Conservation (phyloP, 1,284 basidiomycete genomes). For the Gomphus bonarii region DNA sequence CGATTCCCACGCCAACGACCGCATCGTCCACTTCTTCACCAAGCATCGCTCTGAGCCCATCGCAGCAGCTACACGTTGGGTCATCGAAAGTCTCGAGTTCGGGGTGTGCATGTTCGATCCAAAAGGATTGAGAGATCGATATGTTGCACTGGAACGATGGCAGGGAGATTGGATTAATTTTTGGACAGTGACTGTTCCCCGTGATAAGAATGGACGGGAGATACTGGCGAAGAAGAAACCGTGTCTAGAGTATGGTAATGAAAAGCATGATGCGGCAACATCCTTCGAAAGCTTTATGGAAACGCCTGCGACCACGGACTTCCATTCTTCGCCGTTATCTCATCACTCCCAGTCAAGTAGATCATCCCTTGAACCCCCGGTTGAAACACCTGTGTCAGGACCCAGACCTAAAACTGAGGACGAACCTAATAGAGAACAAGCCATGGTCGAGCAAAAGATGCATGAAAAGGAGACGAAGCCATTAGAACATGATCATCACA, state of each 20-base stretch:
- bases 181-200: constrained; percentile 28
- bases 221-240: neutral
- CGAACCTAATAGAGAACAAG: neutral
- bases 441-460: constrained; percentile 15
- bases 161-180: constrained; percentile 40
- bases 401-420: neutral
- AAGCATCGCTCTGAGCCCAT: constrained; percentile 42
- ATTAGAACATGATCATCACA: neutral
- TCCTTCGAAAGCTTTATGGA: neutral
- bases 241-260: neutral
- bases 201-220: neutral
- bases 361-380: neutral
- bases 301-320: neutral
- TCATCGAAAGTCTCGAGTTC: constrained; percentile 44
- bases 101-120: constrained; percentile 48
- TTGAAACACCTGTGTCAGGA: neutral
- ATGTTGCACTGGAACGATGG: constrained; percentile 34
- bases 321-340: neutral
- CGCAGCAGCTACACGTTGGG: constrained; percentile 35
- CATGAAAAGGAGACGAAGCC: constrained; percentile 15
- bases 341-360: neutral
- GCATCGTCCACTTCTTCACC: constrained; percentile 33
- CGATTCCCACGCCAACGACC: constrained; percentile 28
- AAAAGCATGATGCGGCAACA: neutral
- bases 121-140: constrained; percentile 33